These are phyloP conservation scores for Lichtheimia corymbifera DNA, from an alignment of 371 early-diverging fungal genomes.

Conservation along the genomic window DNA sequence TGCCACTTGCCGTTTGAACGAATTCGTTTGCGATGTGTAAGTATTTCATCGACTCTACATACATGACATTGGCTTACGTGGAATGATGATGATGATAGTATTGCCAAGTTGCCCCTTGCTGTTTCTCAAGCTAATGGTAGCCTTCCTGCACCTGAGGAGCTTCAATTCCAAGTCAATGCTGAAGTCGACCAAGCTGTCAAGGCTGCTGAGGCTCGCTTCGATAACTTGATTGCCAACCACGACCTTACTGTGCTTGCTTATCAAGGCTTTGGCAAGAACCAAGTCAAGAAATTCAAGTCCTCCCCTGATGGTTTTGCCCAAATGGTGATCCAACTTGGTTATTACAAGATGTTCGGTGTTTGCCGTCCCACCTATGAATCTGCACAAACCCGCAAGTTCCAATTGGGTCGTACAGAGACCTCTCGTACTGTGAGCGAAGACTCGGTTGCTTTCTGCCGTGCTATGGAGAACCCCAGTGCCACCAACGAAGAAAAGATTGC, in stretches of 20 bases:
- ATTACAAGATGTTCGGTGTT: constrained; percentile 85
- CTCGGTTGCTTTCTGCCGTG: constrained; percentile 78
- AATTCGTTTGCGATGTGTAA: constrained; percentile 55
- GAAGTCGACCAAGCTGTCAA: constrained; percentile 57
- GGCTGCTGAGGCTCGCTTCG: constrained; percentile 72
- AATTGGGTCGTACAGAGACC: constrained; percentile 94
- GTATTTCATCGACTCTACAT: background rate
- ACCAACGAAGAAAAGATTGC: constrained; percentile 60
- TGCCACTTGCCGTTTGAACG: constrained; percentile 81
- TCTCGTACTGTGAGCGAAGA: constrained; percentile 85
- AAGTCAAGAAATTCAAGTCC: constrained; percentile 86
- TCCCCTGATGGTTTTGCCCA: constrained; percentile 95
- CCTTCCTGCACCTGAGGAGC: constrained; percentile 65
- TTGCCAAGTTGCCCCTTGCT: constrained; percentile 60
- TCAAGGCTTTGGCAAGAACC: constrained; percentile 87
- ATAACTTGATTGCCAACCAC: constrained; percentile 70
- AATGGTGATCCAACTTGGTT: constrained; percentile 96
- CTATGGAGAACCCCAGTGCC: constrained; percentile 75
- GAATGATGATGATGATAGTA: constrained; percentile 12
- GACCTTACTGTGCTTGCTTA: constrained; percentile 82
- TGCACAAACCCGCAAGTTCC: constrained; percentile 89
- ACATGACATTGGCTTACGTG: background rate
- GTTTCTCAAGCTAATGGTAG: constrained; percentile 57
- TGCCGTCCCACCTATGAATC: constrained; percentile 89
- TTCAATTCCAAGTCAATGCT: constrained; percentile 70